Conservation (phyloP, 208 protist genomes). For the Leishmania amazonensis region DNA sequence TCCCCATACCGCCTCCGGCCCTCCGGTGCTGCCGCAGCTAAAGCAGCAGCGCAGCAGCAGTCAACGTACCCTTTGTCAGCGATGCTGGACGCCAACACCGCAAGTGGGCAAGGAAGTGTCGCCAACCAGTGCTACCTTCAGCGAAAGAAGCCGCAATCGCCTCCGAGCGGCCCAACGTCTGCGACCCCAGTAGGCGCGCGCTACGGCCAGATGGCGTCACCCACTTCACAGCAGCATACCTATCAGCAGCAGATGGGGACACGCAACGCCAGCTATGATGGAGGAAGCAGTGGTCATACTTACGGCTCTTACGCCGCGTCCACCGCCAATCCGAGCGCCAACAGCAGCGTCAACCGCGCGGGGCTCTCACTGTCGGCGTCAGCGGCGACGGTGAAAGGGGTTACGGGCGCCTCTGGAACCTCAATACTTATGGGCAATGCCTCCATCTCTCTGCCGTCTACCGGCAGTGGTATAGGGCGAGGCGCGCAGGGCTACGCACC, state of each 20-base stretch:
- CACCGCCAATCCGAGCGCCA: neutral
- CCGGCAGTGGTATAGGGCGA: neutral
- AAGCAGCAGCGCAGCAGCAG: neutral
- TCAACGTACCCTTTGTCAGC: neutral
- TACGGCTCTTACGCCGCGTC: neutral
- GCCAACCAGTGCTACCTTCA: neutral
- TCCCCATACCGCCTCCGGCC: neutral
- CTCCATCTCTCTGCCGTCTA: neutral
- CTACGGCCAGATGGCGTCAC: constrained; percentile 2
- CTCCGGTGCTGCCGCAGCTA: neutral
- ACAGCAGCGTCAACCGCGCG: neutral
- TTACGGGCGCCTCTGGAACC: neutral
- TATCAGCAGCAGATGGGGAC: neutral
- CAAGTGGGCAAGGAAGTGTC: constrained; percentile 6
- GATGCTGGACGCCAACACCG: neutral
- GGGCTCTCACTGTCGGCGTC: neutral
- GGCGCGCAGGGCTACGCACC: neutral
- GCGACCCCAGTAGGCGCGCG: neutral
- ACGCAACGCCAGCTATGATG: constrained; percentile 1
- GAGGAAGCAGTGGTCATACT: neutral
- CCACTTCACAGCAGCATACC: neutral
- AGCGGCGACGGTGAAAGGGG: neutral
- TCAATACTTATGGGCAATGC: neutral
- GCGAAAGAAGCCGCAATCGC: neutral
- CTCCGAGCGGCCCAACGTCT: neutral